phyloP scores from a whole-genome alignment of 2,329 filamentous ascomycete genomes.

The Fusarium kyushuense region DNA sequence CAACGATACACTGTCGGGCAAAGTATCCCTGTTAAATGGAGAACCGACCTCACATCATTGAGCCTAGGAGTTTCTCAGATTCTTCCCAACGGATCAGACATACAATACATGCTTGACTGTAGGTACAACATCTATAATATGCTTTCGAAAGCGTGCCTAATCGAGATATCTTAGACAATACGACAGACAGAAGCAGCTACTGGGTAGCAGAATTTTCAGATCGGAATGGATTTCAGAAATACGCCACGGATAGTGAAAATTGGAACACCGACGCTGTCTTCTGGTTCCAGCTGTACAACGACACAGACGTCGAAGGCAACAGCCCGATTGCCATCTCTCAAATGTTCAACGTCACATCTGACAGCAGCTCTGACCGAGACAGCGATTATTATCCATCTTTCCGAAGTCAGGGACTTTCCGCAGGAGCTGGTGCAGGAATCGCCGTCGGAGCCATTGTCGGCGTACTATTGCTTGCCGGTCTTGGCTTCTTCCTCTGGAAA shows the following conservation, averaged over 20 bases:
- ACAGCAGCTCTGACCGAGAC: neutral
- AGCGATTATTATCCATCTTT: too few relatives aligned
- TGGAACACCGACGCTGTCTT: neutral
- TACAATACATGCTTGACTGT: slow-evolving; percentile 4
- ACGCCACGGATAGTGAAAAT: neutral
- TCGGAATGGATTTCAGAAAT: slow-evolving; percentile 1
- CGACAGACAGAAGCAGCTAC: slow-evolving; percentile 8
- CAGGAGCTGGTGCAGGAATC: slow-evolving; percentile 14
- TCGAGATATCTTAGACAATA: slow-evolving; percentile 5
- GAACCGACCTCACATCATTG: slow-evolving; percentile 10
- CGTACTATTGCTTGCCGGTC: neutral
- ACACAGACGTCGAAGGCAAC: neutral
- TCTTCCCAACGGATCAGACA: neutral
- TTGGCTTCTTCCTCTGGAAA: slow-evolving; percentile 17
- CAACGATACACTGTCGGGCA: slow-evolving; percentile 9
- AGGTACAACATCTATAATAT: neutral
- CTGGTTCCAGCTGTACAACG: slow-evolving; percentile 9
- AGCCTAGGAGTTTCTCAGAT: slow-evolving; percentile 2
- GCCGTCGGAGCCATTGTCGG: slow-evolving; percentile 5
- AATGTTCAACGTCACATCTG: slow-evolving; percentile 11
- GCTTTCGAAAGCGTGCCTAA: neutral
- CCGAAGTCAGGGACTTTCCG: neutral
- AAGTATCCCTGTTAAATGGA: slow-evolving; percentile 18
- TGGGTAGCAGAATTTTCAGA: slow-evolving; percentile 1
- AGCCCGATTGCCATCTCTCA: slow-evolving; percentile 3